Conservation (phyloP, 495 filamentous ascomycete species). For the Evernia prunastri region DNA sequence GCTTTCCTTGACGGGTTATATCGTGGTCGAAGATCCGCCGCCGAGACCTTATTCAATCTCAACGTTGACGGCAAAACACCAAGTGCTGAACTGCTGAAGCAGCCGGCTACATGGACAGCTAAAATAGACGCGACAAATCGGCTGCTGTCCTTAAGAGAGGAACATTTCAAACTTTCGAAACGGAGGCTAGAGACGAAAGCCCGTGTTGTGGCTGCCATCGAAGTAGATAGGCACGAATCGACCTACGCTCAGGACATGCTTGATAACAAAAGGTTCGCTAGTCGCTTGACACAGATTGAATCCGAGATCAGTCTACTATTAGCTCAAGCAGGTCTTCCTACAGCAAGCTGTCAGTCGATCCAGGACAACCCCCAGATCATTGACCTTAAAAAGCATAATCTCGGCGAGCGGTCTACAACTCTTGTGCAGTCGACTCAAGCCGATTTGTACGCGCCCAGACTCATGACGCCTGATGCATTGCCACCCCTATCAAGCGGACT, state of each 20-base stretch:
- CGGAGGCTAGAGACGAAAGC: constrained; percentile 19
- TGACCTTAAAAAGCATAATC: background rate
- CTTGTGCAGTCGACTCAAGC: constrained; percentile 26
- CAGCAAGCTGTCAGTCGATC: background rate
- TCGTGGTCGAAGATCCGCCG: constrained; percentile 18
- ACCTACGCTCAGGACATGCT: constrained; percentile 17
- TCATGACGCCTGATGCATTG: background rate
- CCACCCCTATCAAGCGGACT: constrained; percentile 8
- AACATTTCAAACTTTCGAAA: constrained; percentile 18
- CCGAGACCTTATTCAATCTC: constrained; percentile 17
- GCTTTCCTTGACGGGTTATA: constrained; percentile 24
- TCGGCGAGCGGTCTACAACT: constrained; percentile 13
- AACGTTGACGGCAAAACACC: constrained; percentile 17
- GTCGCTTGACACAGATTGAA: constrained; percentile 21
- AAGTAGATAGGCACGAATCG: constrained; percentile 11
- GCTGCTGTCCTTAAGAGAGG: constrained; percentile 21
- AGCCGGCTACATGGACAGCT: constrained; percentile 18
- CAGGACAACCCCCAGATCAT: background rate
- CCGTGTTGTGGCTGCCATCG: constrained; percentile 20
- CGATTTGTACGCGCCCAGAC: background rate
- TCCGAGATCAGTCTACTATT: constrained; percentile 17
- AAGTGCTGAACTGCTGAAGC: constrained; percentile 15
- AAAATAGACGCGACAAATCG: constrained; percentile 26
- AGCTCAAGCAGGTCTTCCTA: constrained; percentile 14
- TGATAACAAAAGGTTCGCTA: constrained; percentile 11